These are phyloP conservation scores for Citrullus mucosospermus DNA, from an alignment of 306 rosid genomes.

Conservation along the genomic window DNA sequence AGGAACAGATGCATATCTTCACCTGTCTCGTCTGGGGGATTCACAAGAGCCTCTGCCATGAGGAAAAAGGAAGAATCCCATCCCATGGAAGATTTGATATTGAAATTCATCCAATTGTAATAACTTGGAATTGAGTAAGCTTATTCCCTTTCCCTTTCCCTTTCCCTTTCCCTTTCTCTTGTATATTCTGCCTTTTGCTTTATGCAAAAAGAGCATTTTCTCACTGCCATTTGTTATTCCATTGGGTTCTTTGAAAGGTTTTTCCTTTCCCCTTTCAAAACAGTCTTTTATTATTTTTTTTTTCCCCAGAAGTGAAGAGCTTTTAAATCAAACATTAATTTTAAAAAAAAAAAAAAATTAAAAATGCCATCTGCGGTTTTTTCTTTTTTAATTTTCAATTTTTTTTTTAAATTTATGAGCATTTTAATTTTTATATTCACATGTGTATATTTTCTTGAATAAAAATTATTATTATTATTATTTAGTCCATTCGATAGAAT, in stretches of 20 bases:
- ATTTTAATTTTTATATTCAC: too few relatives aligned
- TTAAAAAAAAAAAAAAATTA: too few relatives aligned
- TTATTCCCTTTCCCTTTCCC: not conserved
- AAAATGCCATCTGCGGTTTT: too few relatives aligned
- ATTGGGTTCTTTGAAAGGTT: not conserved
- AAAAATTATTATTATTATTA: too few relatives aligned
- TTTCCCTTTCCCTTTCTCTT: not conserved
- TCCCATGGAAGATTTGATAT: not conserved
- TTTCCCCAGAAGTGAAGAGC: too few relatives aligned
- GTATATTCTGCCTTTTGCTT: not conserved
- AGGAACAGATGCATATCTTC: conserved; percentile 95
- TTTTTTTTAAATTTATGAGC: too few relatives aligned
- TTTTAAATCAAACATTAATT: too few relatives aligned
- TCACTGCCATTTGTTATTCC: not conserved
- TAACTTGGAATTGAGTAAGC: not conserved
- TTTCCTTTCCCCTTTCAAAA: too few relatives aligned
- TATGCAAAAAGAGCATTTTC: not conserved
- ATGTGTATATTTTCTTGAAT: too few relatives aligned
- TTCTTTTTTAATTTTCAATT: too few relatives aligned
- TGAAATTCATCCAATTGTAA: not conserved
- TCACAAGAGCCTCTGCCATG: conserved; percentile 80
- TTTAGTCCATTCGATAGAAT: too few relatives aligned
- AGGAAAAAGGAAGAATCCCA: not conserved
- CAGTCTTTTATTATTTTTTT: too few relatives aligned
- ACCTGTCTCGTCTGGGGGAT: conserved; percentile 82